These are phyloP conservation scores for Nymphaea thermarum DNA, from an alignment of 164 flowering plant species.

Conservation along the genomic window DNA sequence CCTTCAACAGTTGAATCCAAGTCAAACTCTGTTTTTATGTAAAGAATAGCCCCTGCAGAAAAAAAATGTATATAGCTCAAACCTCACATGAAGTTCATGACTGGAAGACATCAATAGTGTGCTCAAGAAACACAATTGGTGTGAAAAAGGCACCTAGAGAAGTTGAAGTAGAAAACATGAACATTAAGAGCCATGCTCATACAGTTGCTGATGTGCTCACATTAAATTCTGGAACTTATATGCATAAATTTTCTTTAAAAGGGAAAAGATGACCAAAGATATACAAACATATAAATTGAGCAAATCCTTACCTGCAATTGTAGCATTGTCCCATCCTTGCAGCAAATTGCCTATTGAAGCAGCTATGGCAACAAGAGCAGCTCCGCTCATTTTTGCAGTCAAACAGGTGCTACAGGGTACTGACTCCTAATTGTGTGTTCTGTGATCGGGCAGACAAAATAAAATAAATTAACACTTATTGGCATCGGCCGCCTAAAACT, in stretches of 20 bases:
- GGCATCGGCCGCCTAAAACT: no score
- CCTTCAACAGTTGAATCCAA: conserved; percentile 63
- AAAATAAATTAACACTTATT: no score
- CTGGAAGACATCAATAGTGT: not conserved
- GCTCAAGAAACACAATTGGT: not conserved
- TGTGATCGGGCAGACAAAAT: no score
- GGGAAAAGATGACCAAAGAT: not conserved
- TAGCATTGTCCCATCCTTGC: conserved; percentile 99
- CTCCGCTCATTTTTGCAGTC: conserved; percentile 49
- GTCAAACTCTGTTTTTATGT: conserved; percentile 53
- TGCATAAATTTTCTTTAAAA: no score
- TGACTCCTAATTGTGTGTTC: no score
- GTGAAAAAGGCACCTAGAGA: no score
- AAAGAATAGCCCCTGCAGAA: conserved; percentile 62
- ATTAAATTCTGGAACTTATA: no score
- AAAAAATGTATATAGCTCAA: not conserved
- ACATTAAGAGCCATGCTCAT: no score
- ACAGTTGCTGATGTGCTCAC: no score
- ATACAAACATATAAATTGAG: not conserved
- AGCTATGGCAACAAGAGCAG: conserved; percentile 71
- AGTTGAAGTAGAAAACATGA: no score
- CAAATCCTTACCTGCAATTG: conserved; percentile 61
- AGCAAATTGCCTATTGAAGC: conserved; percentile 84
- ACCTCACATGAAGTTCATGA: not conserved
- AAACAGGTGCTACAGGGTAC: not conserved